Evolutionary conservation across 2,329 filamentous ascomycete species (phyloP).

Genomic region (Aspergillus novofumigatus): DNA sequence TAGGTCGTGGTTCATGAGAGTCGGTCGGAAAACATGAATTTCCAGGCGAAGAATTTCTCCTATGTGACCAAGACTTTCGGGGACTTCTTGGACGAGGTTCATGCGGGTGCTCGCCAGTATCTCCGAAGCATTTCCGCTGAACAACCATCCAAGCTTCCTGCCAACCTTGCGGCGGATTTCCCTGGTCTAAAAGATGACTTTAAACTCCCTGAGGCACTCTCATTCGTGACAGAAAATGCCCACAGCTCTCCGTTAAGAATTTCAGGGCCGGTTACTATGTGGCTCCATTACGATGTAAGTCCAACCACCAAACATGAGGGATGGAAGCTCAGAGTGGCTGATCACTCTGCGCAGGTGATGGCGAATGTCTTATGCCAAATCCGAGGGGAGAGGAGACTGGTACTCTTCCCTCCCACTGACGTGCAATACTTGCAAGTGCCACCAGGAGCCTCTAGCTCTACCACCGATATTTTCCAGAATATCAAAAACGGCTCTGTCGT

Average conservation of each 20-base stretch:
- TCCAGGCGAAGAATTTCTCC: conserved; percentile 75
- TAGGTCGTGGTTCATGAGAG: conserved; percentile 73
- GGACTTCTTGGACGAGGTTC: conserved; percentile 60
- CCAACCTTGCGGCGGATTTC: conserved; percentile 69
- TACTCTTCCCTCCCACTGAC: conserved; percentile 76
- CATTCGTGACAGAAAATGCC: conserved; percentile 54
- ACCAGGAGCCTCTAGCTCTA: conserved; percentile 75
- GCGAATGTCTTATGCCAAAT: conserved; percentile 83
- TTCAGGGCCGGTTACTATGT: conserved; percentile 77
- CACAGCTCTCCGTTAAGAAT: conserved; percentile 79
- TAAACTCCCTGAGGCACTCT: conserved; percentile 58
- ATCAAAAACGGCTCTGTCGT: conserved; percentile 39
- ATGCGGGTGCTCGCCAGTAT: conserved; percentile 63
- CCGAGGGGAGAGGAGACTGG: conserved; percentile 64
- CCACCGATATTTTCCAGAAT: conserved; percentile 62
- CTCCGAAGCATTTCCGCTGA: conserved; percentile 70
- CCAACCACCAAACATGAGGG: not conserved
- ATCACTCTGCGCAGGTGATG: conserved; percentile 59
- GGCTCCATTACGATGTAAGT: conserved; percentile 78
- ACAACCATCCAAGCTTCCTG: conserved; percentile 64
- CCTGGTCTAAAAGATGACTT: conserved; percentile 68
- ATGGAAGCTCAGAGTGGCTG: not conserved
- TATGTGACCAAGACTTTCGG: conserved; percentile 68
- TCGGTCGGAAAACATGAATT: conserved; percentile 65
- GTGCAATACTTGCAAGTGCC: conserved; percentile 66